These are phyloP conservation scores for Fusarium armeniacum DNA, from an alignment of 2,329 filamentous ascomycete genomes.

Conservation along the genomic window DNA sequence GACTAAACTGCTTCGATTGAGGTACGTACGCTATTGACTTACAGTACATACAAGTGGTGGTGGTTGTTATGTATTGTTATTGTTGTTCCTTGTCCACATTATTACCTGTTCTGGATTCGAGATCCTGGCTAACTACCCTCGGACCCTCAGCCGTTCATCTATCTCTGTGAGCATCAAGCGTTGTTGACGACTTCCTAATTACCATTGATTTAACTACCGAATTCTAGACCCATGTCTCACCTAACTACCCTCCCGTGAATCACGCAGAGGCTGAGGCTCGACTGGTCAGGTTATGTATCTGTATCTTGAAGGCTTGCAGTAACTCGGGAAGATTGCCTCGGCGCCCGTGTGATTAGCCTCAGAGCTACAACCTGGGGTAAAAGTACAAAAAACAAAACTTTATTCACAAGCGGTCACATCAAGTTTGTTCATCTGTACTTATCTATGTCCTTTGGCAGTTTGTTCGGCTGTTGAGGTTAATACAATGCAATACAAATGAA, in stretches of 20 bases:
- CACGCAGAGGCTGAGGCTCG: constrained; percentile 26
- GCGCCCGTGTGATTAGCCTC: constrained; percentile 23
- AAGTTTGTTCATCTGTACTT: background rate
- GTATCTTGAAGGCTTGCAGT: constrained; percentile 10
- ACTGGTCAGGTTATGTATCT: constrained; percentile 3
- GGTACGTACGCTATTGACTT: constrained; percentile 23
- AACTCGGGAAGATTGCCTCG: constrained; percentile 32
- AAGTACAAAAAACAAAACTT: constrained; percentile 28
- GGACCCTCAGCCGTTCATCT: constrained; percentile 33
- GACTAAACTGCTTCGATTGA: constrained; percentile 29
- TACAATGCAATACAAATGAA: background rate
- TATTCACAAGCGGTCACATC: constrained; percentile 6
- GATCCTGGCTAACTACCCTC: constrained; percentile 16
- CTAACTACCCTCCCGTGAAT: constrained; percentile 13
- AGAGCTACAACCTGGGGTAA: constrained; percentile 30
- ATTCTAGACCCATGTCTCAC: constrained; percentile 35
- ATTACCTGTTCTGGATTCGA: constrained; percentile 15
- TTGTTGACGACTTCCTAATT: constrained; percentile 43
- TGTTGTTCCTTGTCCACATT: constrained; percentile 24
- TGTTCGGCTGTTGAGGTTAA: too few species aligned
- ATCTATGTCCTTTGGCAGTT: background rate
- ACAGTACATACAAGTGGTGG: constrained; percentile 6
- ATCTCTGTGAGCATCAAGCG: constrained; percentile 25
- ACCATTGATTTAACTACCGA: constrained; percentile 36
- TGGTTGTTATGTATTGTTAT: constrained; percentile 1